Conservation (phyloP, 352 stramenopile genomes). For the Phytophthora citrophthora region DNA sequence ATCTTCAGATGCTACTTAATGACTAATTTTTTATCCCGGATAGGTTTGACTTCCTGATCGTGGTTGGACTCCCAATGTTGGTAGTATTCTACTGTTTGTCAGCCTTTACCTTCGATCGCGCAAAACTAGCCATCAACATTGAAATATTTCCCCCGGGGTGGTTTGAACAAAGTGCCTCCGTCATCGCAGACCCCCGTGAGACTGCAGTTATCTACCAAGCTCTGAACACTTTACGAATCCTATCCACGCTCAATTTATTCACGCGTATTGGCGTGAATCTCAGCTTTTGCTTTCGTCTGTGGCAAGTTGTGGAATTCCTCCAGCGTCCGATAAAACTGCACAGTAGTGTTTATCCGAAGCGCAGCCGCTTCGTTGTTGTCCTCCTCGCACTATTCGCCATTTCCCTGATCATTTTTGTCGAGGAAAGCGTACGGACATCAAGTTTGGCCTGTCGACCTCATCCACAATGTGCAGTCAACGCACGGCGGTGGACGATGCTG, state of each 20-base stretch:
- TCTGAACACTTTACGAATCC: slow-evolving; percentile 41
- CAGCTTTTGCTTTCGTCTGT: slow-evolving; percentile 28
- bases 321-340: neutral
- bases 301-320: slow-evolving; percentile 3
- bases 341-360: slow-evolving; percentile 21
- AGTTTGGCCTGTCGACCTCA: slow-evolving; percentile 11
- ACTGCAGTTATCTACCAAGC: slow-evolving; percentile 24
- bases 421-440: slow-evolving; percentile 28
- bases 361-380: neutral
- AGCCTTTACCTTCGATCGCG: slow-evolving; percentile 30
- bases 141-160: slow-evolving; percentile 13
- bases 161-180: slow-evolving; percentile 23
- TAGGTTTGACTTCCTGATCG: slow-evolving; percentile 36
- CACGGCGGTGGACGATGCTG: slow-evolving; percentile 29
- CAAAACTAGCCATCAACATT: slow-evolving; percentile 24
- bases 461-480: slow-evolving; percentile 35
- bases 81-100: slow-evolving; percentile 26
- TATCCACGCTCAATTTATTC: slow-evolving; percentile 32
- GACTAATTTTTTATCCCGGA: too few species aligned
- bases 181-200: slow-evolving; percentile 19
- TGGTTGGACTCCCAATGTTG: slow-evolving; percentile 25
- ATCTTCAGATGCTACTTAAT: too few species aligned
- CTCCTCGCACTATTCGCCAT: slow-evolving; percentile 14
- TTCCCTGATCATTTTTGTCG: slow-evolving; percentile 12
- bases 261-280: slow-evolving; percentile 35